Percentiles rank a stretch among this genome's conserved stretches.
Conservation (phyloP, 257 asterid genomes). For the Solanum lycopersicoides region DNA sequence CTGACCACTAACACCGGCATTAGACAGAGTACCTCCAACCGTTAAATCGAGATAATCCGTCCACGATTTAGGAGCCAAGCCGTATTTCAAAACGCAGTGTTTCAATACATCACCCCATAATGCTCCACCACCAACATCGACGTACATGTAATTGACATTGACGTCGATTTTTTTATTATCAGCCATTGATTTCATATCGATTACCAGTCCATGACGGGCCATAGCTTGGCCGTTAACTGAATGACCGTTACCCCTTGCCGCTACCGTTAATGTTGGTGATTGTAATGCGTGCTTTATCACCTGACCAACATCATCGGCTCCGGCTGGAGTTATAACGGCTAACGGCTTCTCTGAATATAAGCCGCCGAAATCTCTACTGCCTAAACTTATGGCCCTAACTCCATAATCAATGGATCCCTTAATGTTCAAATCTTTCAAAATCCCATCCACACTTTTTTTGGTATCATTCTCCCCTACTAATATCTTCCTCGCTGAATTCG, state of each 20-base stretch:
- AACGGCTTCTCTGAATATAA: slow-evolving; percentile 37
- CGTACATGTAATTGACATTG: slow-evolving; percentile 17
- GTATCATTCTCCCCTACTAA: slow-evolving; percentile 44
- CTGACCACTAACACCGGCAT: slow-evolving; percentile 97
- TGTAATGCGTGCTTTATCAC: slow-evolving; percentile 39
- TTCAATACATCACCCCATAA: slow-evolving; percentile 79
- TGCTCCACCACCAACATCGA: slow-evolving; percentile 86
- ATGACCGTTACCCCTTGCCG: slow-evolving; percentile 98
- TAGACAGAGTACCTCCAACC: slow-evolving; percentile 88
- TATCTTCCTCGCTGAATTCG: slow-evolving; percentile 10
- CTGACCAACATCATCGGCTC: slow-evolving; percentile 47
- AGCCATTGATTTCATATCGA: slow-evolving; percentile 53
- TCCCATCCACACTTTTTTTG: slow-evolving; percentile 18
- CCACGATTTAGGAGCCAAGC: slow-evolving; percentile 84
- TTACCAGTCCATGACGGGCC: slow-evolving; percentile 69
- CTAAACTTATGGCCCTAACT: neutral
- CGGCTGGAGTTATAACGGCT: slow-evolving; percentile 50
- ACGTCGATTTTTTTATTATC: slow-evolving; percentile 19
- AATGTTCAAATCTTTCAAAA: slow-evolving; percentile 32
- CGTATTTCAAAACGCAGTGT: slow-evolving; percentile 42
- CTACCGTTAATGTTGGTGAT: slow-evolving; percentile 54
- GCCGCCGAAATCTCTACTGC: slow-evolving; percentile 78
- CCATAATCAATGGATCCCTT: slow-evolving; percentile 31
- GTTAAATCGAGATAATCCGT: slow-evolving; percentile 82
- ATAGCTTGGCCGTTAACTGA: slow-evolving; percentile 90